Evolutionary conservation across 2,329 filamentous ascomycete species (phyloP), one percentile per base, ranked within the genome.

Genomic region (Sporothrix pallida): DNA sequence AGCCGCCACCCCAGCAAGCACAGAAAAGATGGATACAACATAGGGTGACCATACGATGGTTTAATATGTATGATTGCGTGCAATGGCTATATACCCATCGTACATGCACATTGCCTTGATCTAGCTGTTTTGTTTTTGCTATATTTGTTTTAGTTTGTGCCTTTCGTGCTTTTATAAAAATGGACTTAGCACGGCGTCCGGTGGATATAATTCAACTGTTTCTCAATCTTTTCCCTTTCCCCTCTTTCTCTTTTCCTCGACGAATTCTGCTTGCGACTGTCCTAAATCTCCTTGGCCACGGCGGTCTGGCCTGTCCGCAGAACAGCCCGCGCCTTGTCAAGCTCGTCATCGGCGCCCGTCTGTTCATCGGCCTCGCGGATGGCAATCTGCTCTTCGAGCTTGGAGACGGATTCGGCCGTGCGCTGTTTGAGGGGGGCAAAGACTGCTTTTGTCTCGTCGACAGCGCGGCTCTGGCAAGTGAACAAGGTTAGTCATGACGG

Each of bases 371-470:
- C 83, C 78, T 86, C 88, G 42, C 83, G 83, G n/a, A 88, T 84
- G 78, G 94, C 93, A 78, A 98, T 85, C 81, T 93, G 87, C 77
- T 92, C 88, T 83, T 97, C 90, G 68, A 98, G 85, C 80, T 91
- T 93, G 73, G 87, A 85, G 56, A 95, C 84, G 1, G 94, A 91
- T 73, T 91, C 89, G 63, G 82, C 83, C 78, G 98, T 94, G 79
- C 93, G 91, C 79, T 88, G 81, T 78, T 88, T 88, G 77, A 98
- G 83, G 1, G 89, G 89, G 2, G 87, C 91, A 78, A 98, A 92
- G 42, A 98, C 89, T 73, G 90, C 92, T 80, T 92, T 92, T 9
- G 96, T 98, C 84, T 99, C 93, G 77, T 94, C 90, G n/a, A 94
- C 85, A 26, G 93, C 95, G 84, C 89, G 88, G 83, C 89, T 88